Conservation (phyloP, 2,329 filamentous ascomycete genomes). For the Aureobasidium melanogenum region DNA sequence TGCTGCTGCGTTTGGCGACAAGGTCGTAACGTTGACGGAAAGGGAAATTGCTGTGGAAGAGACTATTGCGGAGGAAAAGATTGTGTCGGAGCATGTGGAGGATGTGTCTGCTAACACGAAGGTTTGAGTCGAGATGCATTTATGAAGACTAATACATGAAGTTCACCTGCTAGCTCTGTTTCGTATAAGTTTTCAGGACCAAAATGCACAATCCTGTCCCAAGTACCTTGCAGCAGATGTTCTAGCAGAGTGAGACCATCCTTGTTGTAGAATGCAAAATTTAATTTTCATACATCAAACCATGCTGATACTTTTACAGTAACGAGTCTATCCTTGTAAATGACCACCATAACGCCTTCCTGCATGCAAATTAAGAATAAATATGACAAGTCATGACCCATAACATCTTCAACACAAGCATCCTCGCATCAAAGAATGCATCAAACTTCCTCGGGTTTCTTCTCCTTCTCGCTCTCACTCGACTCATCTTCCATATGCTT, state of each 20-base stretch:
- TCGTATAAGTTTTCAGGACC: no score
- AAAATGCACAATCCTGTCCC: no score
- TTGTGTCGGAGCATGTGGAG: constrained; percentile 5
- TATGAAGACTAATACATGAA: no score
- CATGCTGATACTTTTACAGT: no score
- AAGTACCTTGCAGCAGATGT: no score
- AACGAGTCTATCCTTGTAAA: not conserved
- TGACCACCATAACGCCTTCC: not conserved
- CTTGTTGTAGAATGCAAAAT: no score
- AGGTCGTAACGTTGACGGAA: constrained; percentile 23
- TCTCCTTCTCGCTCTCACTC: constrained; percentile 15
- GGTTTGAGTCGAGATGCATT: no score
- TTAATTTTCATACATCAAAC: no score
- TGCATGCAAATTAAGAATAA: not conserved
- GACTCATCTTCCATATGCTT: constrained; percentile 13
- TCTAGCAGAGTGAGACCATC: no score
- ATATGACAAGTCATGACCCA: not conserved
- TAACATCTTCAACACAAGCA: not conserved
- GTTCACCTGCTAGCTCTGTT: no score
- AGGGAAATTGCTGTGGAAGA: constrained; percentile 18
- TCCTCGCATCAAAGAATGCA: no score
- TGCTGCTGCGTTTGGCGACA: constrained; percentile 25
- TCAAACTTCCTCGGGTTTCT: not conserved
- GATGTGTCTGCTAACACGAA: not conserved
- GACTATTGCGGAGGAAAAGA: constrained; percentile 19